Evolutionary conservation across 805 yeast species (phyloP), one percentile per base, ranked within the genome.

Genomic region (Brettanomyces bruxellensis): DNA sequence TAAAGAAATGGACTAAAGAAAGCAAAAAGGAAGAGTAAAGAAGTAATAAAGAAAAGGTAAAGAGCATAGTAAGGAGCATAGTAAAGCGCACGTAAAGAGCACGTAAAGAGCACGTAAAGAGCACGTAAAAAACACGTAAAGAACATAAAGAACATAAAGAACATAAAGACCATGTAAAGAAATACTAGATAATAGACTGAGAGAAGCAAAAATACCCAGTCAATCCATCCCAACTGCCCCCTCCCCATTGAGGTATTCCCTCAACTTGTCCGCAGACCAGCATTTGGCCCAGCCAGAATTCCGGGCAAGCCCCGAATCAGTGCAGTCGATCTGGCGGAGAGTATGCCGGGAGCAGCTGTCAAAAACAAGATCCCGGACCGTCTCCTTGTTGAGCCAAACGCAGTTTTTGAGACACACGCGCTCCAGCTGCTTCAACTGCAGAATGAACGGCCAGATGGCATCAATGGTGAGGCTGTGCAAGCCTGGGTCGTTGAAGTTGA

Each of bases 231-330:
- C 32, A 28, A 28, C 32, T 7, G 32, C 32, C 32, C 32, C 32
- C 11, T 28, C 11, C 43, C 34, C 18, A 28, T 45, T 49, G 30
- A 57, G 50, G 45, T 45, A 58, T n/a, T 45, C 43, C 35, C 52
- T 48, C 66, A 66, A 61, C 14, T 60, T 61, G 18, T 40, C 44
- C 1, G 47, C 39, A 4, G 46, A 45, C 13, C 55, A 47, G n/a
- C 61, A 40, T 13, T 46, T 42, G 7, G 63, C 79, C 81, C 81
- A 76, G 18, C 59, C 67, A n/a, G 71, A 60, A 32, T 64, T 61
- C 48, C 69, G 67, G 34, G 62, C 60, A 79, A 76, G 73, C 0
- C 82, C 82, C 1, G 78, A 69, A 47, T 72, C 67, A 3, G 67
- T 55, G 39, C 76, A 64, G 51, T 76, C 72, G 9, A 76, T 48